Evolutionary conservation across 2,329 filamentous ascomycete genomes (phyloP).

Genomic region (Pyrenochaeta sp.): DNA sequence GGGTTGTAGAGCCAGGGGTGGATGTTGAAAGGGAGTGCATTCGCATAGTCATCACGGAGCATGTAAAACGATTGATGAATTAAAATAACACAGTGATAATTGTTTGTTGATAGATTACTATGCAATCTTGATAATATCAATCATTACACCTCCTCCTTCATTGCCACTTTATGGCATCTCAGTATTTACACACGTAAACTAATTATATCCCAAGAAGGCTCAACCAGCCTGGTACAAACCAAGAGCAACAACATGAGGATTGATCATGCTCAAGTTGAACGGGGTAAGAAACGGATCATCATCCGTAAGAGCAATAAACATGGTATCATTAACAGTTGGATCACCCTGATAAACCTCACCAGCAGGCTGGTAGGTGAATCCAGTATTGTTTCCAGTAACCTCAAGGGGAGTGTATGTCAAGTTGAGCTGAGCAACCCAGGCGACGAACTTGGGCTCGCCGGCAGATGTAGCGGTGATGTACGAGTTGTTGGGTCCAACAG

Average conservation of each 20-base stretch:
- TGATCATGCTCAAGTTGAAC: conserved; percentile 77
- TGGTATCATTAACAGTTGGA: conserved; percentile 76
- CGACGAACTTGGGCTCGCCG: conserved; percentile 68
- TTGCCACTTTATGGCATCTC: no score
- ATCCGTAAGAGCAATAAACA: conserved; percentile 81
- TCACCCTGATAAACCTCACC: conserved; percentile 71
- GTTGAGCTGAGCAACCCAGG: conserved; percentile 78
- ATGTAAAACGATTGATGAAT: no score
- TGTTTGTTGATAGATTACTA: no score
- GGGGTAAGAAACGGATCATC: conserved; percentile 72
- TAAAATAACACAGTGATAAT: no score
- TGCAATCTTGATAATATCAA: no score
- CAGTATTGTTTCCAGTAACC: conserved; percentile 67
- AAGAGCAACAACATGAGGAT: conserved; percentile 77
- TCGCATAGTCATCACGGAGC: no score
- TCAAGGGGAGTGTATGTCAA: conserved; percentile 64
- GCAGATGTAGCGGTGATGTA: conserved; percentile 72
- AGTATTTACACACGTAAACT: no score
- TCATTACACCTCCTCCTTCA: no score
- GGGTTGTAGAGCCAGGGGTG: no score
- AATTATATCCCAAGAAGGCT: no score
- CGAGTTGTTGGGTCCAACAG: conserved; percentile 81
- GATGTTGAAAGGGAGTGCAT: no score
- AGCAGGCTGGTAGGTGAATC: conserved; percentile 77
- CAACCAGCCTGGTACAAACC: conserved; percentile 81